Conservation (phyloP, 805 yeast genomes). For the Saturnispora bothae region DNA sequence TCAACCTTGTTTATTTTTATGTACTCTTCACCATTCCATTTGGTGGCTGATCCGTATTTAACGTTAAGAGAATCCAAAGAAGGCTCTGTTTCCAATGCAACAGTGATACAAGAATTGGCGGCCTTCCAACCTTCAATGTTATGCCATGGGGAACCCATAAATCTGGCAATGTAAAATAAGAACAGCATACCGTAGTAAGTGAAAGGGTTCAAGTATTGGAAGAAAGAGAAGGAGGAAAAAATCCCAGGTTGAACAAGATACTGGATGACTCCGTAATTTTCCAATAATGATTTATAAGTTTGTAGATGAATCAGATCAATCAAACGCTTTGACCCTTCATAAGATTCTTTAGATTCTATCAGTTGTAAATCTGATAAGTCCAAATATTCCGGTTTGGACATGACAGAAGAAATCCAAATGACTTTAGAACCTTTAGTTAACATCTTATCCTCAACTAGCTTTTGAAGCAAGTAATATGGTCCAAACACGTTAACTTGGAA, state of each 20-base stretch:
- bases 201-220: slow-evolving; percentile 62
- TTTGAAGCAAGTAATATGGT: slow-evolving; percentile 76
- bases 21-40: slow-evolving; percentile 53
- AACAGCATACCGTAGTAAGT: slow-evolving; percentile 80
- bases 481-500: slow-evolving; percentile 97
- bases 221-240: slow-evolving; percentile 73
- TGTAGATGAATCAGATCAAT: slow-evolving; percentile 77
- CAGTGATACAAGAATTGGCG: slow-evolving; percentile 76
- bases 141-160: slow-evolving; percentile 80
- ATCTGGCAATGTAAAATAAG: slow-evolving; percentile 74
- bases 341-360: slow-evolving; percentile 51
- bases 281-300: slow-evolving; percentile 41
- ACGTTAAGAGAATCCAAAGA: slow-evolving; percentile 32
- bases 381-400: slow-evolving; percentile 66
- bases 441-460: slow-evolving; percentile 42
- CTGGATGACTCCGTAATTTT: slow-evolving; percentile 47
- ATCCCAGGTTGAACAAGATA: slow-evolving; percentile 92
- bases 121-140: slow-evolving; percentile 82
- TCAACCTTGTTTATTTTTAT: slow-evolving; percentile 48
- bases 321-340: slow-evolving; percentile 85
- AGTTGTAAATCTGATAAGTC: slow-evolving; percentile 70
- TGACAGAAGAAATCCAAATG: slow-evolving; percentile 78
- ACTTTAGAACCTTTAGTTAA: slow-evolving; percentile 37
- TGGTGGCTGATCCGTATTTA: slow-evolving; percentile 66
- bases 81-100: slow-evolving; percentile 45